These are phyloP conservation scores for Starmerella gropengiesseri DNA, from an alignment of 805 yeast genomes.

Conservation along the genomic window DNA sequence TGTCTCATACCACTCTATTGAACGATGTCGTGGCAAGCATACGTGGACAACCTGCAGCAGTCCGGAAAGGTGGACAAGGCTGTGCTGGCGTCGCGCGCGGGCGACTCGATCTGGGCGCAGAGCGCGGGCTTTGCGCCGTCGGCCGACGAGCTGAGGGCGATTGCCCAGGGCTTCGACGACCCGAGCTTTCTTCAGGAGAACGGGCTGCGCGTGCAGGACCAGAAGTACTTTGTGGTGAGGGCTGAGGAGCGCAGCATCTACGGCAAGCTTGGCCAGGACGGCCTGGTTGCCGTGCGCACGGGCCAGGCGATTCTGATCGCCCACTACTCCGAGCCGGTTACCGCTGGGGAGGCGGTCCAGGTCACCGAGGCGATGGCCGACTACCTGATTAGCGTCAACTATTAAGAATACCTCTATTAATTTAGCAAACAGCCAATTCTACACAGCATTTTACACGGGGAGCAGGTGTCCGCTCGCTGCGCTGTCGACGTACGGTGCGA, in stretches of 20 bases:
- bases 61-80: conserved; percentile 88
- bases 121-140: conserved; percentile 55
- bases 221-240: conserved; percentile 75
- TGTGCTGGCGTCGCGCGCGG: conserved; percentile 86
- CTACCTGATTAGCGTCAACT: conserved; percentile 78
- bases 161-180: conserved; percentile 72
- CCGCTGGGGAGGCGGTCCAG: conserved; percentile 89
- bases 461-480: conserved; percentile 57
- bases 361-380: conserved; percentile 94
- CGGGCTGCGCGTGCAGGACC: conserved; percentile 77
- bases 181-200: conserved; percentile 68
- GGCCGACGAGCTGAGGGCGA: conserved; percentile 56
- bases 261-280: conserved; percentile 81
- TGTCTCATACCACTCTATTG: too few relatives aligned
- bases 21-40: conserved; percentile 47
- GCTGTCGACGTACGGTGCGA: conserved; percentile 64
- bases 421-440: background rate
- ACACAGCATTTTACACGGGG: conserved; percentile 40
- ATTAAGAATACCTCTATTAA: conserved; percentile 33
- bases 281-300: conserved; percentile 84
- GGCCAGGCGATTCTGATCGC: conserved; percentile 85
- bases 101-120: conserved; percentile 90
- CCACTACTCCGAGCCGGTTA: conserved; percentile 76
- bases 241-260: conserved; percentile 91
- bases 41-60: conserved; percentile 83